A percentile compares a stretch with the other conserved stretches of the same genome.
Conservation (phyloP, 192 early-diverging fungal species). For the Entomortierella parvispora region DNA sequence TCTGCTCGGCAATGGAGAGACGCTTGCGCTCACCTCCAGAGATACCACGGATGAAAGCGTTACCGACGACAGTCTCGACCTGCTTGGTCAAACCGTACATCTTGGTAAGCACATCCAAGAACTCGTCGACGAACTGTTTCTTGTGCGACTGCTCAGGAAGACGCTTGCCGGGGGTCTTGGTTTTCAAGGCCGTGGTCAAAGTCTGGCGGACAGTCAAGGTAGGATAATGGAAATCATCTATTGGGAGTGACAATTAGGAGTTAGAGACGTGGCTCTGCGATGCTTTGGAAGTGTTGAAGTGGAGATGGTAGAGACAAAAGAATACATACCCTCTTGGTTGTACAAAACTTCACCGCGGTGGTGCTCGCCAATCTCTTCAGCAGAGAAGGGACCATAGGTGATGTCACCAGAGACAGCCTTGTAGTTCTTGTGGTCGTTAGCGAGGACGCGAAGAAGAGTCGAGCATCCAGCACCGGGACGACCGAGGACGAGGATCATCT, state of each 20-base stretch:
- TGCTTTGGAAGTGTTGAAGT: background rate
- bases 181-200: constrained; percentile 79
- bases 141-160: constrained; percentile 52
- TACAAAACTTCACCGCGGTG: constrained; percentile 84
- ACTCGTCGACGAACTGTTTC: constrained; percentile 59
- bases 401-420: constrained; percentile 63
- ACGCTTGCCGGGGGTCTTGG: constrained; percentile 70
- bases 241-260: too few relatives aligned
- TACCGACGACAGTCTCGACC: constrained; percentile 75
- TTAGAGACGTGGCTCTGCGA: too few relatives aligned
- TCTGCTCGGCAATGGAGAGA: constrained; percentile 81
- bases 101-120: constrained; percentile 66
- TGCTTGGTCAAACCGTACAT: constrained; percentile 73
- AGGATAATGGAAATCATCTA: constrained; percentile 80
- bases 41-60: constrained; percentile 81
- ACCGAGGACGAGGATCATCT: constrained; percentile 77
- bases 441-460: constrained; percentile 69
- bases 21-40: constrained; percentile 86
- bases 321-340: constrained; percentile 69
- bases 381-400: constrained; percentile 74
- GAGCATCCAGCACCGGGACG: constrained; percentile 78
- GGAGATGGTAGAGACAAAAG: background rate
- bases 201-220: constrained; percentile 85
- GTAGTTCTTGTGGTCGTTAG: constrained; percentile 64
- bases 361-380: constrained; percentile 63